Base-by-base conservation (phyloP, 768 basidiomycete species). In the Xanthoconium purpureum region DNA sequence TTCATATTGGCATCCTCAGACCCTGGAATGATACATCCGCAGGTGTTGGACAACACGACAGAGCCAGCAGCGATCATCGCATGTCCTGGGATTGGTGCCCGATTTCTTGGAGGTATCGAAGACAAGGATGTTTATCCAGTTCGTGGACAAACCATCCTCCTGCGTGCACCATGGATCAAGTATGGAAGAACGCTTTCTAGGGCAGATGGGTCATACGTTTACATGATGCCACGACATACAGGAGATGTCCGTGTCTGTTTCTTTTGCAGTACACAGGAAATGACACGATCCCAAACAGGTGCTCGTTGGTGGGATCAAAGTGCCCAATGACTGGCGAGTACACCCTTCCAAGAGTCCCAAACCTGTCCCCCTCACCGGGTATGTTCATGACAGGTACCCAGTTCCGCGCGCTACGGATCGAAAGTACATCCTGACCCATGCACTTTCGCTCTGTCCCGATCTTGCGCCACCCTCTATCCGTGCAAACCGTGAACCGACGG, bases 31-130 rank as follows among this genome's bases (percentile, higher is more conserved):
- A 48, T 18, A 5, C 3, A 33, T 47, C 15, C 9, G 11, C 46
- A 67, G 66, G 66, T 60, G 6, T 50, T 64, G n/a, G 59, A 58
- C 0, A 11, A 52, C 11, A 45, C 45, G 2, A 54, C 18, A 6
- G 54, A 57, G 18, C 65, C 63, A 10, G 57, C 29, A 2, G 89
- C 84, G 0, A 65, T 93, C 1, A 68, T 94, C 6, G 81, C 87
- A 11, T 92, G 89, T 61, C 78, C 82, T 0, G 91, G 91, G 0
- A 69, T 94, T 20, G 82, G 82, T 4, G 79, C 82, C 15, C 73
- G 79, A 1, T 70, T 71, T 9, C 72, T 84, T 1, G 81, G 82
- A 11, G 80, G 80, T 7, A 75, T 84, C 20, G 79, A 80, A 56
- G 81, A 82, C 58, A 71, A 72, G 58, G 73, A 75, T 36, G 66